phyloP scores from a whole-genome alignment of 805 yeast genomes.

The Saccharomyces paradoxus region DNA sequence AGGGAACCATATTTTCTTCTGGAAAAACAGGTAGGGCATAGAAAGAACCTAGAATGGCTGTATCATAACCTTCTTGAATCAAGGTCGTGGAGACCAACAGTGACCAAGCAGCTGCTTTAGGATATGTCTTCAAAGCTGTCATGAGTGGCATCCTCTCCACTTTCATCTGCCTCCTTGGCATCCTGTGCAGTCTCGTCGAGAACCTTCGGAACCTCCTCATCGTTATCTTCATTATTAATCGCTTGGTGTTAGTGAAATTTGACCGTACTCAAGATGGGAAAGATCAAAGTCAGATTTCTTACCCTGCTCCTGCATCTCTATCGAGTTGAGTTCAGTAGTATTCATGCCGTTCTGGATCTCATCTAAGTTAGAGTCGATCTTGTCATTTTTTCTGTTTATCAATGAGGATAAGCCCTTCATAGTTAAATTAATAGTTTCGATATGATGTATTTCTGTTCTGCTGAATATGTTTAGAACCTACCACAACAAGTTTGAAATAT shows the following conservation, averaged over 20 bases:
- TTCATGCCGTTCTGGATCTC: background rate
- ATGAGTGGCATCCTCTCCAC: constrained; percentile 24
- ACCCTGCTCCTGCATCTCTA: background rate
- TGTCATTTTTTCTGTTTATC: background rate
- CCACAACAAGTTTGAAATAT: background rate
- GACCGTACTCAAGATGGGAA: constrained; percentile 8
- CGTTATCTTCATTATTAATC: no score
- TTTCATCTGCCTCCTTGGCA: no score
- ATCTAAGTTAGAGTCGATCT: background rate
- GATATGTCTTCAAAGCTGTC: constrained; percentile 35
- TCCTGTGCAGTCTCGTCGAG: no score
- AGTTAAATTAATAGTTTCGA: background rate
- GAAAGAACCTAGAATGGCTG: constrained; percentile 35
- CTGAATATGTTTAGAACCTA: no score
- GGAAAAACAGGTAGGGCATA: constrained; percentile 41
- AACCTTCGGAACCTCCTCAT: no score
- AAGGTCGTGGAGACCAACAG: constrained; percentile 36
- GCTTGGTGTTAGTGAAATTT: background rate
- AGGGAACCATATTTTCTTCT: constrained; percentile 35
- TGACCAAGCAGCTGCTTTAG: constrained; percentile 43
- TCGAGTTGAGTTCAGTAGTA: background rate
- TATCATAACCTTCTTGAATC: constrained; percentile 45
- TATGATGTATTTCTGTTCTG: background rate
- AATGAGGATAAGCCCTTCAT: constrained; percentile 1
- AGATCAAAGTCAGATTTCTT: constrained; percentile 3